Base-by-base conservation (phyloP, 768 basidiomycete species). In the Kondoa malvinella region DNA sequence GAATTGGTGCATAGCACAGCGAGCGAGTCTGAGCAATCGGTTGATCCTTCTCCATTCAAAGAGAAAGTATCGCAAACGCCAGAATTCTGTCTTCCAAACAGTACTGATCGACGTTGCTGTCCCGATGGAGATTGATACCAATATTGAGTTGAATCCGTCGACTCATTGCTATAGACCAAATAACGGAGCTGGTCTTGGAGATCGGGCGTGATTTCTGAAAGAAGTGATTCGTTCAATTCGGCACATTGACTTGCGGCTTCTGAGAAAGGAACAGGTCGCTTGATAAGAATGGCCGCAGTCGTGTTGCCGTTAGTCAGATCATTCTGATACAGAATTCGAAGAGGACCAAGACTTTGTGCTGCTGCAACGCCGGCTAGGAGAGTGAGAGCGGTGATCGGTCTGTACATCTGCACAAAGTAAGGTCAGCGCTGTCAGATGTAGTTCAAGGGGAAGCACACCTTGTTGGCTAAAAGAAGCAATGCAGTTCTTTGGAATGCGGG, bases 1-100 rank as follows among this genome's bases (percentile, higher is more conserved):
- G 68, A 66, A 26, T 69, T 66, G 50, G 68, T 69, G 40, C 68
- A 69, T 32, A 69, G 50, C 34, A 69, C 68, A 3, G 68, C 65
- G 56, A 67, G 40, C 31, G 64, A 26, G 3, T 3, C 16, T 33
- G 21, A 1, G 34, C 29, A 56, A 33, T 63, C 68, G 4, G 56
- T 4, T 1, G 50, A 25, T 27, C 58, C 32, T n/a, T 29, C 31
- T 25, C 21, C 34, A 32, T 64, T 61, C 4, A 66, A 30, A 4
- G 26, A 56, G 65, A 67, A 69, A 16, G 59, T 60, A 26, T 59
- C 26, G 66, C 68, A 69, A 32, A 26, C 34, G 16, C 26, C n/a
- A 26, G 57, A 15, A 66, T 66, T 66, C 30, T 64, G 32, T 16
- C 68, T 25, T 16, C 30, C 32, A 26, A 61, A 69, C 15, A 40